Base-by-base conservation (phyloP, 352 stramenopile species). In the Phytopythium aichiense region DNA sequence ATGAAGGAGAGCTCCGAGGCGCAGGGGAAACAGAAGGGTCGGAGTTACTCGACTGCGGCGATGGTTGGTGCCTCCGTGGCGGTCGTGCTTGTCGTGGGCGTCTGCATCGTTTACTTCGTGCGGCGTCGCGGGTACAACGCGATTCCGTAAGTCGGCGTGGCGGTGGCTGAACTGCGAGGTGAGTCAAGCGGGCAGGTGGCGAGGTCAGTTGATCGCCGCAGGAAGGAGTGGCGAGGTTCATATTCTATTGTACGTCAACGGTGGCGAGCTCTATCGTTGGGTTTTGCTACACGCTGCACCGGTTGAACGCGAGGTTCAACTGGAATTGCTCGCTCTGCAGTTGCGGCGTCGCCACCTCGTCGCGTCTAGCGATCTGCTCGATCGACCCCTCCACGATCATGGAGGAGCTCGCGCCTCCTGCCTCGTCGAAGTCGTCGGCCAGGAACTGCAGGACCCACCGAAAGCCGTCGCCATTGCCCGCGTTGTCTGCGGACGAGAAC, bases 61-160 rank as follows among this genome's bases (percentile, higher is more conserved):
- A 67, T 88, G 15, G 70, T 78, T 2, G 82, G 73, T 0, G 73
- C 66, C 7, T 59, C 71, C 9, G 81, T 89, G 22, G 42, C 86
- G 13, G 60, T 71, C 13, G 72, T 63, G 7, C 65, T 91, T 12
- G 48, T 82, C 9, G 71, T 74, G 15, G 28, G 48, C 7, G 48
- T 38, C 48, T 54, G 48, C 25, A 54, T 54, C 5, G 43, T 80
- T 0, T 76, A 76, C 53, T 42, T 92, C 37, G 48, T 77, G 23
- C 72, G 65, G 38, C 69, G 70, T 40, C 74, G 76, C 28, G 82
- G 77, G 2, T 92, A 92, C 56, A 73, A 81, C 6, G 61, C 68
- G 3, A 82, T 90, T 35, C 30, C 63, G 38, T 86, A 61, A 25
- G 25, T 6, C 4, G 23, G 11, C 1, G 5, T 7, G 48, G 23